These are phyloP conservation scores for Juglanconis juglandina DNA, from an alignment of 2,329 filamentous ascomycete species.

Conservation along the genomic window DNA sequence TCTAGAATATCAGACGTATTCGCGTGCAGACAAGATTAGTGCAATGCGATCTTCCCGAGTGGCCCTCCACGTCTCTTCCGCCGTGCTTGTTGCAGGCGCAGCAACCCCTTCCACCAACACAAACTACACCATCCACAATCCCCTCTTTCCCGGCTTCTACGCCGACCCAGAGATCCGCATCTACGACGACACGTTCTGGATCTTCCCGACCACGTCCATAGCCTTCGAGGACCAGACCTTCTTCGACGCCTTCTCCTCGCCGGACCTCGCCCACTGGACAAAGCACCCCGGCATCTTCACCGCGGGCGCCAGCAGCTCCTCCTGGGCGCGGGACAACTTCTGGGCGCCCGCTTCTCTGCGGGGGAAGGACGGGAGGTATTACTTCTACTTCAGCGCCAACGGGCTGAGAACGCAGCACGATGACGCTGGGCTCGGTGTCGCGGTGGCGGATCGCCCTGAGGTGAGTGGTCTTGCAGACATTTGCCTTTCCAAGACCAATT, in stretches of 20 bases:
- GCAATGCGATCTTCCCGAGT: too few relatives aligned
- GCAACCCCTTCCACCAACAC: neutral
- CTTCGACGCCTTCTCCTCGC: constrained; percentile 48
- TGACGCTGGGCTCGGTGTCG: constrained; percentile 40
- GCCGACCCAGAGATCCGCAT: constrained; percentile 46
- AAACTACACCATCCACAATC: neutral
- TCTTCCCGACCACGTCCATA: constrained; percentile 44
- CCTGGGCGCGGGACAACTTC: constrained; percentile 41
- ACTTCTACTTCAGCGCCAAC: constrained; percentile 48
- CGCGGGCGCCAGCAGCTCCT: constrained; percentile 20
- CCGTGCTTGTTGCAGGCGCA: neutral
- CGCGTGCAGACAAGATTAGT: too few relatives aligned
- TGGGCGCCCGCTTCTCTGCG: constrained; percentile 45
- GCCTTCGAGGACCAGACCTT: constrained; percentile 44
- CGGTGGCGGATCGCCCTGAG: constrained; percentile 30
- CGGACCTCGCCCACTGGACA: constrained; percentile 46
- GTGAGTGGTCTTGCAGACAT: neutral
- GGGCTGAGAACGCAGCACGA: constrained; percentile 37
- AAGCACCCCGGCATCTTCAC: constrained; percentile 42
- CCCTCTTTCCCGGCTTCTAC: constrained; percentile 27
- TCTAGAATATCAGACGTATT: too few relatives aligned
- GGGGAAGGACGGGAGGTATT: constrained; percentile 40
- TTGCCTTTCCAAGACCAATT: too few relatives aligned
- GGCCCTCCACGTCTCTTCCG: neutral
- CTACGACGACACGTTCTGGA: constrained; percentile 43